Conservation (phyloP, 2,329 filamentous ascomycete genomes). For the Emergomyces africanus region DNA sequence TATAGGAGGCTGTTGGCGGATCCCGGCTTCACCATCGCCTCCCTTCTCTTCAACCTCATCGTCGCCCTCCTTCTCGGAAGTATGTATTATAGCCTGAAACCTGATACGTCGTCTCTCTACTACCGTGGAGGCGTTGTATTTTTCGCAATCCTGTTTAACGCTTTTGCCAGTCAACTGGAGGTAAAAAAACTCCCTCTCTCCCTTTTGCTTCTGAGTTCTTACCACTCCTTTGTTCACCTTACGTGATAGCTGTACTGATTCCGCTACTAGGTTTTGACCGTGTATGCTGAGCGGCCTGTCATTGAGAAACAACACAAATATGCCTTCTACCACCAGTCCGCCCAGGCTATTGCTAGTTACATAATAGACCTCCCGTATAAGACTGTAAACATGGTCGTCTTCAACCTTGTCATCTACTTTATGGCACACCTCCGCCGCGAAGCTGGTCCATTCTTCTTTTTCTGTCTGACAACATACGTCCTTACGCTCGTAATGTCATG, state of each 20-base stretch:
- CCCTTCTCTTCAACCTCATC: constrained; percentile 55
- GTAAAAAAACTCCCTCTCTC: constrained; percentile 33
- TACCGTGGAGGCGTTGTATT: constrained; percentile 67
- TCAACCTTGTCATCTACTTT: constrained; percentile 75
- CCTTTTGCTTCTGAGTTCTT: neutral
- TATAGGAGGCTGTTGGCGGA: neutral
- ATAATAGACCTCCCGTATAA: constrained; percentile 77
- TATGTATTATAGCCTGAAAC: constrained; percentile 24
- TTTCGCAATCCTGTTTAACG: constrained; percentile 76
- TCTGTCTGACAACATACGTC: constrained; percentile 41
- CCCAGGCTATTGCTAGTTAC: constrained; percentile 63
- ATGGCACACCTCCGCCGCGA: constrained; percentile 68
- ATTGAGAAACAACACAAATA: constrained; percentile 83
- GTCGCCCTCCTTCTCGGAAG: constrained; percentile 53
- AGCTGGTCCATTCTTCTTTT: constrained; percentile 71
- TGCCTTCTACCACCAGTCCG: constrained; percentile 76
- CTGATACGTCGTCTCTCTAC: constrained; percentile 40
- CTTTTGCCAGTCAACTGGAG: constrained; percentile 66
- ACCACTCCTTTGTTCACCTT: neutral
- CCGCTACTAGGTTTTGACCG: constrained; percentile 38
- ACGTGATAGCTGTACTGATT: neutral
- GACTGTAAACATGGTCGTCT: constrained; percentile 54
- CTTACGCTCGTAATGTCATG: constrained; percentile 60
- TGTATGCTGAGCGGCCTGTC: constrained; percentile 80
- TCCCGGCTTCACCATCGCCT: constrained; percentile 18